Evolutionary conservation across 2,329 filamentous ascomycete species (phyloP).

Genomic region (Aspergillus texensis): DNA sequence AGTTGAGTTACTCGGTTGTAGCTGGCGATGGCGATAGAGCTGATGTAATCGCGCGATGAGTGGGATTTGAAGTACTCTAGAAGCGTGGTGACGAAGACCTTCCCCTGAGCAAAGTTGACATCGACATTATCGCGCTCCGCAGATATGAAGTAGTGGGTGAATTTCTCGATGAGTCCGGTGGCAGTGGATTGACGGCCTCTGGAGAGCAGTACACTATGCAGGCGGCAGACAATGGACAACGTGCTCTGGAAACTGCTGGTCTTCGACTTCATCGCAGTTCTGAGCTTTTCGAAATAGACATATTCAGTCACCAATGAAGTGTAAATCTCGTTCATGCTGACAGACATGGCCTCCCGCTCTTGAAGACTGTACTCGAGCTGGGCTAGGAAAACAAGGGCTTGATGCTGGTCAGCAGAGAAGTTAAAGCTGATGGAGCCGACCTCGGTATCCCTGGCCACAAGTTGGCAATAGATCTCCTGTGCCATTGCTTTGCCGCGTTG

Average conservation of each 20-base stretch:
- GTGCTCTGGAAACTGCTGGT: slow-evolving; percentile 42
- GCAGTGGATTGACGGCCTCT: slow-evolving; percentile 28
- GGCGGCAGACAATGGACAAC: slow-evolving; percentile 34
- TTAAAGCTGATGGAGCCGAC: slow-evolving; percentile 36
- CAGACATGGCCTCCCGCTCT: slow-evolving; percentile 20
- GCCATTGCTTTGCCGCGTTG: slow-evolving; percentile 36
- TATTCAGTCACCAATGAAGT: slow-evolving; percentile 48
- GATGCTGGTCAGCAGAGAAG: slow-evolving; percentile 29
- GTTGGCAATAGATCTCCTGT: slow-evolving; percentile 43
- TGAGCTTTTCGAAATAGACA: slow-evolving; percentile 45
- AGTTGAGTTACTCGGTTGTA: slow-evolving; percentile 33
- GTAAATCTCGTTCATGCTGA: slow-evolving; percentile 47
- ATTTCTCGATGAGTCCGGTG: slow-evolving; percentile 31
- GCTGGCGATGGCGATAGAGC: slow-evolving; percentile 40
- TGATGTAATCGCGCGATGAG: slow-evolving; percentile 37
- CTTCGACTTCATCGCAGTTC: slow-evolving; percentile 41
- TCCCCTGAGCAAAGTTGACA: slow-evolving; percentile 26
- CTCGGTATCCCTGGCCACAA: slow-evolving; percentile 42
- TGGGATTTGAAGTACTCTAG: slow-evolving; percentile 38
- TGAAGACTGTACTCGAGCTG: slow-evolving; percentile 47
- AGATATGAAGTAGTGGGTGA: slow-evolving; percentile 35
- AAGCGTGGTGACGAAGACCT: slow-evolving; percentile 34
- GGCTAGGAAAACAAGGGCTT: slow-evolving; percentile 48
- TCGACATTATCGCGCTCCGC: slow-evolving; percentile 31
- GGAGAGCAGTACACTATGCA: slow-evolving; percentile 34